These are phyloP conservation scores for Sarcomyxa edulis DNA, from an alignment of 768 basidiomycete species.

Conservation along the genomic window DNA sequence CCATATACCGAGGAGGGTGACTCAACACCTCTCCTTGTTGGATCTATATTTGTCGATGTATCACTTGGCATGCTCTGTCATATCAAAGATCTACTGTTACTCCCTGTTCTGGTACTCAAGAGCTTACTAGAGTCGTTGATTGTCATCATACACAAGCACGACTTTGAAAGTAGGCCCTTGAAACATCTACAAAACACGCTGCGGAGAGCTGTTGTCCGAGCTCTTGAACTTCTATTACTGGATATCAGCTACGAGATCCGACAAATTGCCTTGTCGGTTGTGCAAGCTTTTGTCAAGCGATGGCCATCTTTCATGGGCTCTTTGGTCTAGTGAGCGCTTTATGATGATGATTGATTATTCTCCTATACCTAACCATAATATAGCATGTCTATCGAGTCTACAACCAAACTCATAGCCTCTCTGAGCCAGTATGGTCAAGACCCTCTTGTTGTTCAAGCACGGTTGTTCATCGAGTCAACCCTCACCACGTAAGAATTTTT, in stretches of 20 bases:
- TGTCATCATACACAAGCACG: constrained; percentile 69
- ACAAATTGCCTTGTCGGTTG: constrained; percentile 56
- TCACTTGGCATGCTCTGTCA: constrained; percentile 46
- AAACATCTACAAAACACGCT: constrained; percentile 48
- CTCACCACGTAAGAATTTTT: constrained; percentile 36
- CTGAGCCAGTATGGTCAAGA: constrained; percentile 51
- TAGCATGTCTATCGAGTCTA: constrained; percentile 51
- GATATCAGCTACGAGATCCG: constrained; percentile 64
- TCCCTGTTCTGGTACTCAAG: constrained; percentile 57
- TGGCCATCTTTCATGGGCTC: constrained; percentile 50
- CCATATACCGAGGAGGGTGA: constrained; percentile 38
- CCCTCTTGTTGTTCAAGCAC: constrained; percentile 51
- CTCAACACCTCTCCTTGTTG: constrained; percentile 43
- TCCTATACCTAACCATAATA: background rate
- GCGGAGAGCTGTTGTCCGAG: constrained; percentile 45
- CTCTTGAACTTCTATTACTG: constrained; percentile 44
- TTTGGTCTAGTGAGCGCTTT: constrained; percentile 44
- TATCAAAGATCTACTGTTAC: constrained; percentile 32
- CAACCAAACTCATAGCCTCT: constrained; percentile 40
- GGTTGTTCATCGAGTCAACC: constrained; percentile 46
- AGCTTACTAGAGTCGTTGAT: constrained; percentile 58
- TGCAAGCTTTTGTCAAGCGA: constrained; percentile 57
- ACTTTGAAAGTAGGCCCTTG: constrained; percentile 53
- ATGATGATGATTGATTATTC: background rate
- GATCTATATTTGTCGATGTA: constrained; percentile 60